Conservation (phyloP, 495 filamentous ascomycete species). For the Podospora bellae-mahoneyi region DNA sequence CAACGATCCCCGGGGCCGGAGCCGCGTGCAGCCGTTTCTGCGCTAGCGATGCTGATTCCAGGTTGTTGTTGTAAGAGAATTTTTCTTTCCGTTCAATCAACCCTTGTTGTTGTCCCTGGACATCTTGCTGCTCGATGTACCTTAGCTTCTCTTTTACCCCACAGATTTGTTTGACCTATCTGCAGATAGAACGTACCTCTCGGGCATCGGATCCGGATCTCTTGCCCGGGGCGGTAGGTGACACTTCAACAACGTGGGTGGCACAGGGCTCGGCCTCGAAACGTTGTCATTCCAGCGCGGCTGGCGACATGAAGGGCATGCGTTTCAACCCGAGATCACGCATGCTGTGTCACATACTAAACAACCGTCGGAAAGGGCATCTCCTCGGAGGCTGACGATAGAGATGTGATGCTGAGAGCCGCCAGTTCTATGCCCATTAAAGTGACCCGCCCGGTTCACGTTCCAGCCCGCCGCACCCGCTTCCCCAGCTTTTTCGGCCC, state of each 20-base stretch:
- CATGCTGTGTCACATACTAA: conserved; percentile 1
- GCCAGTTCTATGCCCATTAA: background rate
- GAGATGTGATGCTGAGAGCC: background rate
- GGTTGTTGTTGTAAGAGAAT: background rate
- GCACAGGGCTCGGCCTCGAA: background rate
- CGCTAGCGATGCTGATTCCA: background rate
- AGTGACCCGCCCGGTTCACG: background rate
- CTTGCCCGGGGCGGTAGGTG: background rate
- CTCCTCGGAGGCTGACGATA: background rate
- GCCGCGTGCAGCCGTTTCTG: conserved; percentile 8
- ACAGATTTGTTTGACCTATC: background rate
- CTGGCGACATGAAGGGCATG: background rate
- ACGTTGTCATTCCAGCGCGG: conserved; percentile 1
- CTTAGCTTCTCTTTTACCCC: background rate
- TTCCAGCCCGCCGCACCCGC: background rate
- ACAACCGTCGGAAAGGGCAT: background rate
- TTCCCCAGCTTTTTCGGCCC: background rate
- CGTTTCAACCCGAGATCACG: background rate
- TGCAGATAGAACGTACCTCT: background rate
- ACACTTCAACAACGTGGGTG: background rate
- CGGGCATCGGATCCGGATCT: conserved; percentile 4
- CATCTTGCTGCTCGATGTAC: background rate
- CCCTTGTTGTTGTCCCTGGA: background rate
- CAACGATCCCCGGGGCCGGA: conserved; percentile 14
- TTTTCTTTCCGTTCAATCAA: background rate